Percentiles rank a stretch among this genome's conserved stretches.
Evolutionary conservation across 768 basidiomycete genomes (phyloP).

Genomic region (Mrakia blollopis): DNA sequence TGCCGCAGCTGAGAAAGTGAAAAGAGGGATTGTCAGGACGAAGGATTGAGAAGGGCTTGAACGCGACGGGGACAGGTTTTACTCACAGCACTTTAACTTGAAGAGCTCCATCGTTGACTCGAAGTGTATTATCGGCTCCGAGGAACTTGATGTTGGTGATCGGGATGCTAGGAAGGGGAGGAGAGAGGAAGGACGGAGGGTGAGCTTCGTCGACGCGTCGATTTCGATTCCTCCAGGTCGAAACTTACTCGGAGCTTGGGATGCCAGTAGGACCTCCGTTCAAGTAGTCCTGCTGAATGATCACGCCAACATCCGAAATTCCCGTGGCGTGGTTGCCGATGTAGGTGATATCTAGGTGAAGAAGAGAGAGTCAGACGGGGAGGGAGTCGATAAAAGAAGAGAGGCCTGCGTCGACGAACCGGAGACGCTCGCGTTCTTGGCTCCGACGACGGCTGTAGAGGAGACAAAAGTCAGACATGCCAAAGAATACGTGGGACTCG

Average conservation of each 20-base stretch:
- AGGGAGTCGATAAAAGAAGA: background rate
- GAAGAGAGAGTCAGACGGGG: too few species aligned
- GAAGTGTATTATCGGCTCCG: slow-evolving; percentile 44
- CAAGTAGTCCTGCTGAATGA: slow-evolving; percentile 58
- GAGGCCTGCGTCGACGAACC: background rate
- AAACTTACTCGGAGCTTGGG: slow-evolving; percentile 43
- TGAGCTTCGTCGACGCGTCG: background rate
- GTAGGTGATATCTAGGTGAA: slow-evolving; percentile 32
- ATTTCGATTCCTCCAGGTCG: background rate
- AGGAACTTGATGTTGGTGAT: slow-evolving; percentile 57
- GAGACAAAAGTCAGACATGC: background rate
- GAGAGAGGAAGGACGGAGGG: background rate
- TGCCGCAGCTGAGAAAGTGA: background rate
- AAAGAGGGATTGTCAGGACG: slow-evolving; percentile 51
- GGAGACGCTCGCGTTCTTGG: slow-evolving; percentile 35
- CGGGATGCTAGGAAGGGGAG: slow-evolving; percentile 46
- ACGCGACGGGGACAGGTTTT: slow-evolving; percentile 5
- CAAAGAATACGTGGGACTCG: background rate
- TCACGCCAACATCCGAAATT: slow-evolving; percentile 52
- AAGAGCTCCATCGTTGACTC: slow-evolving; percentile 49
- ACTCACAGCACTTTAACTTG: slow-evolving; percentile 58
- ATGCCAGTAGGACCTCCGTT: slow-evolving; percentile 45
- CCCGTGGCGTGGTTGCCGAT: slow-evolving; percentile 43
- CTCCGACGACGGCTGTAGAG: slow-evolving; percentile 24
- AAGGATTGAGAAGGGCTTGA: slow-evolving; percentile 7